Percentiles rank a stretch among this genome's conserved stretches.
phyloP scores from a whole-genome alignment of 2,329 filamentous ascomycete species.

The Colletotrichum paranaense region DNA sequence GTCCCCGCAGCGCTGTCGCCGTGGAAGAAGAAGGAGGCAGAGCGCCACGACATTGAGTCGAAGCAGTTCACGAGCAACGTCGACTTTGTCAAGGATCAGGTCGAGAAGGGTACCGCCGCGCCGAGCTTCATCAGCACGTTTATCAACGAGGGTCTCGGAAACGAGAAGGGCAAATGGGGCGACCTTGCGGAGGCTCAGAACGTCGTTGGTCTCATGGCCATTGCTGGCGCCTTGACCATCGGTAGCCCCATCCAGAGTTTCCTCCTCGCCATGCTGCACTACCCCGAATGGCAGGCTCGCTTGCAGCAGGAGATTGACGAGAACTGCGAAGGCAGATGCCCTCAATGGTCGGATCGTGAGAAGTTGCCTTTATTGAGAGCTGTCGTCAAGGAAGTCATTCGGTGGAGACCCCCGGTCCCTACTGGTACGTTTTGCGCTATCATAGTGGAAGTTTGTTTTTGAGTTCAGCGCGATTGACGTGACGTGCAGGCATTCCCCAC shows the following conservation, averaged over 20 bases:
- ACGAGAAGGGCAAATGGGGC: constrained; percentile 42
- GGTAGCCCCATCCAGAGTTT: constrained; percentile 54
- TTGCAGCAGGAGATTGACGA: constrained; percentile 54
- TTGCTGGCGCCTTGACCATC: constrained; percentile 55
- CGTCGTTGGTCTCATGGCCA: constrained; percentile 59
- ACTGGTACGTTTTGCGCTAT: constrained; percentile 50
- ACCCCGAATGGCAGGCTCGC: constrained; percentile 47
- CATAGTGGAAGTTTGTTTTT: not conserved
- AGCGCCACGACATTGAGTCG: constrained; percentile 52
- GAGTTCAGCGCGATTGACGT: constrained; percentile 21
- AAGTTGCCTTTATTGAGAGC: constrained; percentile 52
- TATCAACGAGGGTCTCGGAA: constrained; percentile 45
- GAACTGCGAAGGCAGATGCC: constrained; percentile 53
- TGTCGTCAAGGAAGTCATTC: constrained; percentile 56
- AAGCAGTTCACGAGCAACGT: constrained; percentile 51
- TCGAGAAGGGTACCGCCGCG: constrained; percentile 45
- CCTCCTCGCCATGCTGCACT: constrained; percentile 43
- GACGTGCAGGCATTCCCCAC: constrained; percentile 57
- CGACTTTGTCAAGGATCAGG: constrained; percentile 47
- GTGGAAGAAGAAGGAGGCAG: constrained; percentile 57
- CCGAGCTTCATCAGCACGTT: constrained; percentile 57
- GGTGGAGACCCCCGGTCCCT: constrained; percentile 66
- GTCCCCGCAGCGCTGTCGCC: constrained; percentile 53
- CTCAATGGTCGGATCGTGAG: constrained; percentile 52
- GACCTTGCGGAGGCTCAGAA: constrained; percentile 53